Conservation (phyloP, 2,329 filamentous ascomycete genomes). For the Phoma sp. region DNA sequence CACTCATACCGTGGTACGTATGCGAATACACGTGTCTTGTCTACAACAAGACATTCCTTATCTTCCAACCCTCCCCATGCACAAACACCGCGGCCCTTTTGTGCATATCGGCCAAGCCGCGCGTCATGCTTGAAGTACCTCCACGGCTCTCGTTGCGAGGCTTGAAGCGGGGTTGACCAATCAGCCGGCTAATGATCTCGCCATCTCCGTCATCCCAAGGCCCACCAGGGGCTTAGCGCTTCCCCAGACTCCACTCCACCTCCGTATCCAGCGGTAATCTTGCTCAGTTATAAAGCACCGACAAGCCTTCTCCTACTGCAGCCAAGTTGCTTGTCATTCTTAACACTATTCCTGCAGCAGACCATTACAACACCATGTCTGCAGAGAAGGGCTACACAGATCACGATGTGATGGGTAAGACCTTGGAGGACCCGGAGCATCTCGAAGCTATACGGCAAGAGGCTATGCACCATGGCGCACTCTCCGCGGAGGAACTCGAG, state of each 20-base stretch:
- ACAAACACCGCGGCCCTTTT: background rate
- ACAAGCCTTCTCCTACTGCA: slow-evolving; percentile 7
- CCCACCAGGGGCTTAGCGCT: background rate
- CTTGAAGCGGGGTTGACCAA: slow-evolving; percentile 12
- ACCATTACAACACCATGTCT: slow-evolving; percentile 2
- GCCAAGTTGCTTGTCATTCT: background rate
- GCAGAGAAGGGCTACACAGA: slow-evolving; percentile 10
- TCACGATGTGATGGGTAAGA: slow-evolving; percentile 4
- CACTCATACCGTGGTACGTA: no score
- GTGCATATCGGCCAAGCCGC: background rate
- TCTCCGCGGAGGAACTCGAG: slow-evolving; percentile 27
- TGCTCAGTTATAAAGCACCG: slow-evolving; percentile 6
- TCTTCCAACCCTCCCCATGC: no score
- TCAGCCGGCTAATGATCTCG: background rate
- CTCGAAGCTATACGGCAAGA: slow-evolving; percentile 17
- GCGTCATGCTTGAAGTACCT: background rate
- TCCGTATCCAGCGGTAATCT: slow-evolving; percentile 5
- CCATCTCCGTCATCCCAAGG: slow-evolving; percentile 14
- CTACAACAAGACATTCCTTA: no score
- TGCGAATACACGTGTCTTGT: no score
- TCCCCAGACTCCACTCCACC: slow-evolving; percentile 7
- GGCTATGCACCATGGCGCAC: slow-evolving; percentile 21
- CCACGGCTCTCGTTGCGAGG: background rate
- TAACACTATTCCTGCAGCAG: background rate
- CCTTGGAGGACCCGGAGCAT: slow-evolving; percentile 20